Evolutionary conservation across 352 stramenopile species (phyloP), one percentile per base, ranked within the genome.

Genomic region (Phytophthora cactorum): DNA sequence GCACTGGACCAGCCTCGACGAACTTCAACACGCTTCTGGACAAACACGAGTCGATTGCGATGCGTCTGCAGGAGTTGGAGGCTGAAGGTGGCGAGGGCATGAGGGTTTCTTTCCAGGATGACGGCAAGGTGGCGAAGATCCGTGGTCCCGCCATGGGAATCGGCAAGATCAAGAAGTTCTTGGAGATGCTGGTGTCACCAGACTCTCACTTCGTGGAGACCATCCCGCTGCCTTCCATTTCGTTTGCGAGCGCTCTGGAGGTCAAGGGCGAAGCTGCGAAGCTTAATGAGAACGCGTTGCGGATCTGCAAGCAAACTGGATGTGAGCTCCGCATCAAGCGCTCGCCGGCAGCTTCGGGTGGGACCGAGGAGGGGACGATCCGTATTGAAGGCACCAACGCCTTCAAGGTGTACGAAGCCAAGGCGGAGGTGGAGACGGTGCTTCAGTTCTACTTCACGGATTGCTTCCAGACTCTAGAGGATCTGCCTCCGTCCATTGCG

Each of bases 401-500:
- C 0, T 66, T 73, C 29, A 86, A 89, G 53, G 86, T 94, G 22
- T 91, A 90, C 59, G 74, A 90, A 31, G 86, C 86, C 47, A 92
- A 91, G 68, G 68, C 78, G 17, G 70, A 79, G 39, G 81, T 94
- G 6, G 82, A 94, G 63, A 88, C 88, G 31, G 75, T 92, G 31
- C 69, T 94, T 32, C 84, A 92, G 56, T 94, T 94, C 56, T 94
- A 92, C 68, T 89, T 88, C 65, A 70, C 75, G 17, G 81, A 89
- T 27, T 80, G 74, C 51, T 82, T 92, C 53, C 39, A 78, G 28
- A 74, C 76, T 15, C 58, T 94, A 2, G 69, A 82, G 3, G 68
- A 79, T 17, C 64, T 94, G 17, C 73, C 84, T 12, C 68, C 65
- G 22, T 72, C 71, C 2, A 83, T 80, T 36, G 71, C 90, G 31